phyloP scores from a whole-genome alignment of 495 filamentous ascomycete genomes.

The Parathielavia hyrcaniae region DNA sequence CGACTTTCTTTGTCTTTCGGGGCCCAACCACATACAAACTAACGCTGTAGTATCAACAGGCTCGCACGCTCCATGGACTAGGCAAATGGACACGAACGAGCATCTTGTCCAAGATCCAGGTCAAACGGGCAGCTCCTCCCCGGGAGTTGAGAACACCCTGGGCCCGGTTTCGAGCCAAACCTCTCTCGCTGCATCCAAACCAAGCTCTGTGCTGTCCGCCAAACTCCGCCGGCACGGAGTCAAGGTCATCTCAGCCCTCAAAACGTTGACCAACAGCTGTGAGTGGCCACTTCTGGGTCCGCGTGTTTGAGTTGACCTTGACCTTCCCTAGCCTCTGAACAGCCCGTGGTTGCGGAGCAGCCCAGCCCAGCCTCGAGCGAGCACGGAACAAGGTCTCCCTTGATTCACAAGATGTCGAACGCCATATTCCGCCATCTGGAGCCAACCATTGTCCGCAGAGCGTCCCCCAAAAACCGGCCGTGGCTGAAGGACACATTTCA shows the following conservation, averaged over 20 bases:
- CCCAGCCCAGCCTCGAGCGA: neutral
- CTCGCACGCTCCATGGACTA: conserved; percentile 19
- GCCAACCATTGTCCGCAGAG: conserved; percentile 44
- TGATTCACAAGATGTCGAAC: conserved; percentile 39
- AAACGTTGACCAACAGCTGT: conserved; percentile 44
- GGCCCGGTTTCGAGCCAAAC: conserved; percentile 1
- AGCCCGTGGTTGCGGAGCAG: conserved; percentile 17
- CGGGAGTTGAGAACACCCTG: conserved; percentile 6
- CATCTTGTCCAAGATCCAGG: conserved; percentile 17
- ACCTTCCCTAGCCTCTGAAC: conserved; percentile 22
- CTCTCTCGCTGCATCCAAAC: conserved; percentile 7
- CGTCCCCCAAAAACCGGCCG: conserved; percentile 34
- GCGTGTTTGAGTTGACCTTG: conserved; percentile 5
- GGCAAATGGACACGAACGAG: conserved; percentile 28
- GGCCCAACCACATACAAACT: conserved; percentile 7
- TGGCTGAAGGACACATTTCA: conserved; percentile 27
- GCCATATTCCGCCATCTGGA: conserved; percentile 39
- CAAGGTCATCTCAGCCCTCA: conserved; percentile 40
- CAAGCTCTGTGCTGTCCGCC: conserved; percentile 19
- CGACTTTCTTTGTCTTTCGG: conserved; percentile 19
- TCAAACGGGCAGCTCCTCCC: conserved; percentile 11
- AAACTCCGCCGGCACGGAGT: conserved; percentile 40
- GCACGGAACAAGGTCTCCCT: conserved; percentile 23
- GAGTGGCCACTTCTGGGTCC: conserved; percentile 12
- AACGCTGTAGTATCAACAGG: conserved; percentile 10